phyloP scores from a whole-genome alignment of 2,329 filamentous ascomycete genomes.

The Bipolaris victoriae region DNA sequence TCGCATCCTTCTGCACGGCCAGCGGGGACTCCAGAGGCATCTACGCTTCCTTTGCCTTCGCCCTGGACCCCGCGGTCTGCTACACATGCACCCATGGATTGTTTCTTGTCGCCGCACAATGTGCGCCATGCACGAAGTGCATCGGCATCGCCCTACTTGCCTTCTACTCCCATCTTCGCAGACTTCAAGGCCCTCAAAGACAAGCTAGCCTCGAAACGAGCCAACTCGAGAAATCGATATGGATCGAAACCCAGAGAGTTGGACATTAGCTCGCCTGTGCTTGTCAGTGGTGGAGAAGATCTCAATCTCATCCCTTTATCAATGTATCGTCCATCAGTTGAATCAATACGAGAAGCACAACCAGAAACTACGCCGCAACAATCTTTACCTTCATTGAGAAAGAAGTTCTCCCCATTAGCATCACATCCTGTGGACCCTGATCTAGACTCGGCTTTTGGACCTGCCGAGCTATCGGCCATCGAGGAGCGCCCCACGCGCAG shows the following conservation, averaged over 20 bases:
- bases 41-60: slow-evolving; percentile 27
- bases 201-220: slow-evolving; percentile 37
- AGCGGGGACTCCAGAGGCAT: slow-evolving; percentile 24
- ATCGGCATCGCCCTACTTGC: slow-evolving; percentile 36
- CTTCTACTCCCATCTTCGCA: slow-evolving; percentile 36
- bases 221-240: slow-evolving; percentile 31
- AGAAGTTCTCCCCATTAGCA: slow-evolving; percentile 39
- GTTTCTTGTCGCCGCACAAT: slow-evolving; percentile 31
- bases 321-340: slow-evolving; percentile 40
- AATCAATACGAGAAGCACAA: slow-evolving; percentile 20
- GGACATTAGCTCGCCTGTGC: slow-evolving; percentile 41
- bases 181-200: slow-evolving; percentile 44
- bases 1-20: slow-evolving; percentile 27
- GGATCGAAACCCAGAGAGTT: slow-evolving; percentile 35
- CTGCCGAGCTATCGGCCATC: slow-evolving; percentile 17
- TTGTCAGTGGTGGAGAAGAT: slow-evolving; percentile 42
- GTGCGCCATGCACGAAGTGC: slow-evolving; percentile 40
- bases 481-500: slow-evolving; percentile 20
- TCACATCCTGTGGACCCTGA: slow-evolving; percentile 41
- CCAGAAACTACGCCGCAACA: slow-evolving; percentile 13
- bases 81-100: slow-evolving; percentile 34
- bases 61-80: slow-evolving; percentile 37
- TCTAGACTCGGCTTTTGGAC: slow-evolving; percentile 22
- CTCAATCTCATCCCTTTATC: slow-evolving; percentile 36
- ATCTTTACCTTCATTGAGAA: slow-evolving; percentile 24